Conservation (phyloP, 768 basidiomycete genomes). For the Candolleomyces aberdarensis region DNA sequence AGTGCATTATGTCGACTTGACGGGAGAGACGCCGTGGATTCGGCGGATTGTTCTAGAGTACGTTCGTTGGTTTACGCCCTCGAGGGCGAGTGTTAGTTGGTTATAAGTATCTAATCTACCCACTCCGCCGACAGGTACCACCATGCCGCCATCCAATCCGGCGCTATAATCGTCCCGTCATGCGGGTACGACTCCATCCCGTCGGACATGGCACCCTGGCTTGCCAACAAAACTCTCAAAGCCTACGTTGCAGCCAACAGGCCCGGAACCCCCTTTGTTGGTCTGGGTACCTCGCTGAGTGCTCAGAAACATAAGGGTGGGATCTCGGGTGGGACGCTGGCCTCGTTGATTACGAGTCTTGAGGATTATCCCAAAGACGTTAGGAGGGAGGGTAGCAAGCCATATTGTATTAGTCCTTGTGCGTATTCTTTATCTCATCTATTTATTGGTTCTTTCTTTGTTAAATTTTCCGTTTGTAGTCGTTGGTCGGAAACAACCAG, state of each 20-base stretch:
- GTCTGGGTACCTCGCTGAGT: constrained; percentile 45
- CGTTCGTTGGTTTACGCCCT: constrained; percentile 19
- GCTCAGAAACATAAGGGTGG: constrained; percentile 47
- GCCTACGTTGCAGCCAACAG: constrained; percentile 17
- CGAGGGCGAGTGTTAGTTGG: not conserved
- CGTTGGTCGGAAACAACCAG: constrained; percentile 17
- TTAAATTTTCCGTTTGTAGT: constrained; percentile 1
- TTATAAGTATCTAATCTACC: constrained; percentile 8
- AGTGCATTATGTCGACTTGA: constrained; percentile 83
- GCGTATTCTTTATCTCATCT: constrained; percentile 5
- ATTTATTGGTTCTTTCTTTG: not conserved
- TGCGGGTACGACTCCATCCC: constrained; percentile 80
- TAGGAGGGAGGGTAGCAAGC: constrained; percentile 24
- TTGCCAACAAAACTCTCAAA: constrained; percentile 70
- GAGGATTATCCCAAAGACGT: constrained; percentile 37
- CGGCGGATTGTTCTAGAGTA: constrained; percentile 57
- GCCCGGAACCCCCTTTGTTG: constrained; percentile 32
- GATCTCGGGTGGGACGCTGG: constrained; percentile 64
- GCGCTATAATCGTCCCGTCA: constrained; percentile 74
- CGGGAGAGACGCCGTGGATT: constrained; percentile 71
- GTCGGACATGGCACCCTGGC: constrained; percentile 64
- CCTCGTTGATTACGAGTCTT: constrained; percentile 32
- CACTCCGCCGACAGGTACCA: constrained; percentile 50
- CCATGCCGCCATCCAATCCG: constrained; percentile 64
- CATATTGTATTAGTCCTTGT: constrained; percentile 44